Percentiles rank a stretch among this genome's conserved stretches.
Conservation (phyloP, 2,329 filamentous ascomycete species). For the Pseudomassariella vexata region DNA sequence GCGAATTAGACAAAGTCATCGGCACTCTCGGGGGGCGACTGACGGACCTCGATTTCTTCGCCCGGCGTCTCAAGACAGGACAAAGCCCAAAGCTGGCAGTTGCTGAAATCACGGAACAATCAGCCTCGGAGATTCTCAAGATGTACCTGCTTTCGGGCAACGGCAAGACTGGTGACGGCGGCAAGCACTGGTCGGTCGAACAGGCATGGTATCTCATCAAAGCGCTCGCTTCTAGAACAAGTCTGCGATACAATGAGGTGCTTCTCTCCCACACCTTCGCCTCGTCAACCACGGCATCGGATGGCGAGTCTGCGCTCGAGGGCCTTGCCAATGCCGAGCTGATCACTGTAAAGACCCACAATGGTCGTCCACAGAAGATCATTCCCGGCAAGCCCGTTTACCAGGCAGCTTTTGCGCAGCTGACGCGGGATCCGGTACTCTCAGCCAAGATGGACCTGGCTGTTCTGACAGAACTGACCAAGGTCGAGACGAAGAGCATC, state of each 20-base stretch:
- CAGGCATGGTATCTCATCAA: constrained; percentile 91
- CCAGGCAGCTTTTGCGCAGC: constrained; percentile 69
- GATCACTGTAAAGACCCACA: constrained; percentile 66
- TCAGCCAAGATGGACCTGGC: constrained; percentile 68
- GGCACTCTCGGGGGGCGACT: constrained; percentile 79
- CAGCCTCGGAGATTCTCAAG: constrained; percentile 84
- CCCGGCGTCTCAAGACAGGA: constrained; percentile 81
- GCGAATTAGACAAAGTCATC: constrained; percentile 76
- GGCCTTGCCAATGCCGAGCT: constrained; percentile 81
- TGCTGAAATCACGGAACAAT: constrained; percentile 81
- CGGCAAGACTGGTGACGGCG: constrained; percentile 38
- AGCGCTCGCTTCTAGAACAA: constrained; percentile 61
- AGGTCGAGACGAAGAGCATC: constrained; percentile 67
- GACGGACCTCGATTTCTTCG: constrained; percentile 92
- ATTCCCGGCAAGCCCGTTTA: constrained; percentile 82
- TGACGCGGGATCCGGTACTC: constrained; percentile 68
- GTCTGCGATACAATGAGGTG: constrained; percentile 78
- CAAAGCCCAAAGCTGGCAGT: constrained; percentile 78
- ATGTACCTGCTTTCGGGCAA: constrained; percentile 73
- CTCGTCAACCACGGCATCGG: constrained; percentile 44
- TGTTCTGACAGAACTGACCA: constrained; percentile 62
- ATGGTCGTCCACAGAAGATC: constrained; percentile 73
- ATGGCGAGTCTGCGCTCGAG: constrained; percentile 71
- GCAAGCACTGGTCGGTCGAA: constrained; percentile 67
- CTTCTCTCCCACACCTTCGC: constrained; percentile 73